phyloP scores from a whole-genome alignment of 768 basidiomycete species.

The Kwoniella newhampshirensis region DNA sequence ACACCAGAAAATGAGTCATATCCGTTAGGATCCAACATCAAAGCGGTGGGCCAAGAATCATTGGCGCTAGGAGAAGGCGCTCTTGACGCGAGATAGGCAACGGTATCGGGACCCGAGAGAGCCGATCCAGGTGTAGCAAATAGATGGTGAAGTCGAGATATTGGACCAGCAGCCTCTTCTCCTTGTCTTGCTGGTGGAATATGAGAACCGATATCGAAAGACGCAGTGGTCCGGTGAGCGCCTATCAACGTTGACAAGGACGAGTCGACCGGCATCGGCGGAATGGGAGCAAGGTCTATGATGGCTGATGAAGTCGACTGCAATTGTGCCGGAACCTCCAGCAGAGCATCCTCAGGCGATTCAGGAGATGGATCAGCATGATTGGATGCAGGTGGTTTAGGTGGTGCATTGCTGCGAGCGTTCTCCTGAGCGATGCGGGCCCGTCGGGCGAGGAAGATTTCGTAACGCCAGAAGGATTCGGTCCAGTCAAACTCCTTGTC shows the following conservation, averaged over 20 bases:
- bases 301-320: not conserved
- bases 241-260: not conserved
- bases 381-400: not conserved
- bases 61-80: too few relatives aligned
- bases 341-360: conserved; percentile 10
- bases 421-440: too few relatives aligned
- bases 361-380: not conserved
- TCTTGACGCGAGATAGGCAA: too few relatives aligned
- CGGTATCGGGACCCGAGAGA: too few relatives aligned
- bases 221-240: too few relatives aligned
- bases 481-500: conserved; percentile 15
- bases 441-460: conserved; percentile 11
- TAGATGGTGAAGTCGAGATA: conserved; percentile 2
- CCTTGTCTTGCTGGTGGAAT: not conserved
- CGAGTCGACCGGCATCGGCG: not conserved
- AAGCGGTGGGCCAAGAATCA: too few relatives aligned
- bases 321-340: not conserved
- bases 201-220: too few relatives aligned
- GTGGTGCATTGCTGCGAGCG: too few relatives aligned
- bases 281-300: not conserved
- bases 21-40: too few relatives aligned
- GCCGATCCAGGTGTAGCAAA: too few relatives aligned
- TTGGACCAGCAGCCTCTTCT: not conserved
- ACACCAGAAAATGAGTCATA: too few relatives aligned
- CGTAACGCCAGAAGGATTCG: conserved; percentile 20